Evolutionary conservation across 768 basidiomycete species (phyloP), one percentile per base, ranked within the genome.

Genomic region (Lentinula edodes): DNA sequence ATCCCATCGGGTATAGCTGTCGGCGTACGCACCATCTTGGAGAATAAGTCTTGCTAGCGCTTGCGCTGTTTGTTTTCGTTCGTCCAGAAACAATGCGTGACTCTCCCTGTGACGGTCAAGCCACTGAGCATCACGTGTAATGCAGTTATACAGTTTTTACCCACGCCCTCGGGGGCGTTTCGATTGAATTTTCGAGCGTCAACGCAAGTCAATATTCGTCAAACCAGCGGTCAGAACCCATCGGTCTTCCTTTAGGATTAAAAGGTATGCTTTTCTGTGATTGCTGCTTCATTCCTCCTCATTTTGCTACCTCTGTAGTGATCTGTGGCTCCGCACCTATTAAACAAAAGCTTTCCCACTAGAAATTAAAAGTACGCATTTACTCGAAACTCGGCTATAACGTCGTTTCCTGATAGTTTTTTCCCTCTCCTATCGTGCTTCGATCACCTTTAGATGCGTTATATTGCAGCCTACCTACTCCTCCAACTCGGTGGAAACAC

Each of bases 401-500:
- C 35, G 23, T 39, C 12, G 39, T 46, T 35, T 46, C 36, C 48
- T 41, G 23, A 46, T 50, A 43, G 28, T 3, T 28, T 28, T 16
- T 58, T 13, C 7, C 23, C 9, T 50, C 5, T 48, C 62, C 61
- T 46, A 10, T 57, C 45, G 28, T 43, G 10, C 35, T 67, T 91
- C 32, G 48, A 35, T 3, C 10, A 51, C 51, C 8, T 5, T n/a
- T 35, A 52, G 89, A 94, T 94, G 92, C 91, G 91, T 77, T 79
- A 94, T 73, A 80, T 98, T 76, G 95, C 94, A 79, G 93, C 94
- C 67, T 98, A 97, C 83, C 87, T 99, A 63, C 93, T 99, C 74
- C 94, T 98, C 79, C 90, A 91, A 76, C 84, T 87, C 73, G 97
- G 94, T 67, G 97, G 97, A 60, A 98, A 98, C 72, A 78, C 87